Evolutionary conservation across 257 asterid species (phyloP), one percentile per base, ranked within the genome.

Genomic region (Nicotiana undulata): DNA sequence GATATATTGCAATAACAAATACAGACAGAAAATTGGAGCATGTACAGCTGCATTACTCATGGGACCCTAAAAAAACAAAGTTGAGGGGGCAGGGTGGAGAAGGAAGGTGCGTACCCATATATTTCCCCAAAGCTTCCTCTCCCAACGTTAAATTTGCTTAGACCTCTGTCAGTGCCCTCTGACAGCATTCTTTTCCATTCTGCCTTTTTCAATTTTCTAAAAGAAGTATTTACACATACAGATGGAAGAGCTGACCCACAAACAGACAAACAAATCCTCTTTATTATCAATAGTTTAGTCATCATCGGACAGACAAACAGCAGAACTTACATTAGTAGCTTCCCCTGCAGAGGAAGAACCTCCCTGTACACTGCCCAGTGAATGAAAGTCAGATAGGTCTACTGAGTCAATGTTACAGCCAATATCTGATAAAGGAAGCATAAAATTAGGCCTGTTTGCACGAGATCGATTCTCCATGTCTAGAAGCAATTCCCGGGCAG

Each of bases 241-340:
- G 40, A 74, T 16, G 49, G 24, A 74, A 74, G 44, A 74, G 63
- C 61, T 74, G 63, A 49, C 79, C 79, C 79, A 74, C 66, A 40
- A 29, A 64, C 31, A 49, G 16, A 26, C 44, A 74, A 16, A 34
- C 10, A 74, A 74, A 74, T 74, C 79, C 79, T 46, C 63, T 49
- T 74, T 40, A 26, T 49, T 49, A 26, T 26, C 60, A 44, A 46
- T 63, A 68, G 15, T 59, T 85, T 85, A 90, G 29, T 91, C 91
- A 4, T 90, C 97, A 66, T 93, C 97, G 9, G 97, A 93, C 77
- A 90, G 86, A 86, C 90, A 89, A 83, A 93, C 94, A 12, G 90
- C 92, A 75, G 80, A 79, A n/a, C 84, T 46, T 15, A 90, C 92
- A 65, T 84, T 83, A 22, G 85, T 37, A 34, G 84, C 67, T 34